Percentiles rank a stretch among this genome's conserved stretches.
phyloP scores from a whole-genome alignment of 805 yeast genomes.

The Schizosaccharomyces japonicus region DNA sequence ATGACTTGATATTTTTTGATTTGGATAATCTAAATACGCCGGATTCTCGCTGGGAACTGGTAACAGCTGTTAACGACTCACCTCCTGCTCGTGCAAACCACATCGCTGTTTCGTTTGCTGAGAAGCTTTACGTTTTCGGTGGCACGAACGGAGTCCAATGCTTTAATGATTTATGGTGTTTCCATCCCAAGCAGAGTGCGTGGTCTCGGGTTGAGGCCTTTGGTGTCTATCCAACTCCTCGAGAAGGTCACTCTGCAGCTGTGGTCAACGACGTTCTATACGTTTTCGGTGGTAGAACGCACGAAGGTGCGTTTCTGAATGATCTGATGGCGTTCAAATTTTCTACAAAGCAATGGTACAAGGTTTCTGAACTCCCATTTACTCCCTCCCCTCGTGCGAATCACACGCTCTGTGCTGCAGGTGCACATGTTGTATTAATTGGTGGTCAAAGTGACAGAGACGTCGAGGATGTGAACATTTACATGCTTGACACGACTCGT shows the following conservation, averaged over 20 bases:
- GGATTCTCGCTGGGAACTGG: slow-evolving; percentile 59
- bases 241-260: slow-evolving; percentile 78
- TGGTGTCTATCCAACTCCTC: slow-evolving; percentile 62
- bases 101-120: slow-evolving; percentile 58
- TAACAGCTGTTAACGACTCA: slow-evolving; percentile 26
- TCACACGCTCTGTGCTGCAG: background rate
- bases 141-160: slow-evolving; percentile 61
- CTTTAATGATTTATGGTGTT: slow-evolving; percentile 56
- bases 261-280: slow-evolving; percentile 56
- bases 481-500: background rate
- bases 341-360: background rate
- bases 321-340: slow-evolving; percentile 56
- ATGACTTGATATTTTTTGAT: slow-evolving; percentile 70
- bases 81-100: slow-evolving; percentile 85
- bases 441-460: background rate
- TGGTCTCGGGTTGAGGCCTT: slow-evolving; percentile 53
- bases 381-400: background rate
- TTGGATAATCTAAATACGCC: slow-evolving; percentile 59
- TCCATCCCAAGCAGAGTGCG: slow-evolving; percentile 38
- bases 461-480: background rate
- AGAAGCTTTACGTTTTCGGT: slow-evolving; percentile 69
- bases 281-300: slow-evolving; percentile 72
- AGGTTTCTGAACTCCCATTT: background rate
- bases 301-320: slow-evolving; percentile 41
- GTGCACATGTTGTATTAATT: background rate